Base-by-base conservation (phyloP, 129 eudicot genomes). In the Chrysanthemum makinoi region DNA sequence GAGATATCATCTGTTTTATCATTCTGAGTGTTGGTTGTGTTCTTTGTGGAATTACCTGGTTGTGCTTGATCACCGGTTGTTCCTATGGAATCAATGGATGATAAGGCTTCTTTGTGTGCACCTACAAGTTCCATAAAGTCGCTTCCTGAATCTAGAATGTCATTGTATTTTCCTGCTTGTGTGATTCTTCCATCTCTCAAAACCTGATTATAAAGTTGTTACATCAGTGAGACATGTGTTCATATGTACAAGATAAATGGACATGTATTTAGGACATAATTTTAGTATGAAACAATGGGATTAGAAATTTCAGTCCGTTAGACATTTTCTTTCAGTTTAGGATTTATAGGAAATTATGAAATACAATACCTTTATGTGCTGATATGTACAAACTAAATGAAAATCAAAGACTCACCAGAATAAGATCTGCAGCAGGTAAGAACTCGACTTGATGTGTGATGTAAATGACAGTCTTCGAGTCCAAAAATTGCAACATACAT, bases 381-480 rank as follows among this genome's bases (percentile, higher is more conserved):
- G 30, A 28, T 49, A 70, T 10, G 20, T 6, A 39, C 2, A 3
- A 44, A 3, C 6, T 3, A 4, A 62, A 8, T 16, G 11, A 53
- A 73, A 65, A 73, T 8, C 9, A 20, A 28, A 28, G 50, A 70
- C 77, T 71, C 44, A 73, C 86, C 55, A 78, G 66, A 5, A 78
- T 64, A 28, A 64, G 69, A 78, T 78, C 82, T n/a, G 73, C 73
- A 13, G 82, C 77, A 8, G 82, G 82, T 63, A 78, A 54, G 52
- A 78, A 78, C 46, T 72, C 82, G 10, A 78, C 62, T 78, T 78
- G 82, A 56, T 78, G 77, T 22, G 82, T 78, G 10, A 78, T 56
- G 35, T 70, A 65, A 52, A 77, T 70, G n/a, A 77, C 72, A 0
- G 81, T 77, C 59, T 77, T 77, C 8, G 69, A 58, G 2, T 30